Conservation (phyloP, 108 stramenopile species). For the Cyclostephanos invisitatus region DNA sequence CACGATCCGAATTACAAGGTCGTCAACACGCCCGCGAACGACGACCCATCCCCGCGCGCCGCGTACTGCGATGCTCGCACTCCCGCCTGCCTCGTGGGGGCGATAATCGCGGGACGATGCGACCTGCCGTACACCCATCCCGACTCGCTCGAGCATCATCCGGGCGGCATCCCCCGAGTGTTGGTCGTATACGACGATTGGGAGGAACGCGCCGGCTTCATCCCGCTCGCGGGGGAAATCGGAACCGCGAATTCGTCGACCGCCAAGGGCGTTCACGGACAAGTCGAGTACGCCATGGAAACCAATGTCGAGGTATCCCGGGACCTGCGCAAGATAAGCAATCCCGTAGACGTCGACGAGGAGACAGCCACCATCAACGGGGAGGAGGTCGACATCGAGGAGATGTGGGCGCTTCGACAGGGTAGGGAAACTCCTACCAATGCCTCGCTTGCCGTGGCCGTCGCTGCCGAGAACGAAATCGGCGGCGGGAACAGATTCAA, state of each 20-base stretch:
- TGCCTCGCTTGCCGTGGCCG: not conserved
- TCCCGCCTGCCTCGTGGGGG: constrained; percentile 23
- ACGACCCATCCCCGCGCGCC: not conserved
- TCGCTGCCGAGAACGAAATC: not conserved
- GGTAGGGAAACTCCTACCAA: not conserved
- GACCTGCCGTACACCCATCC: not conserved
- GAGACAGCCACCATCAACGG: constrained; percentile 8
- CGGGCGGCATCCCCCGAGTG: constrained; percentile 29
- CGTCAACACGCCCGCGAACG: constrained; percentile 7
- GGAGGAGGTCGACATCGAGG: constrained; percentile 14
- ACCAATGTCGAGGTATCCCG: constrained; percentile 4
- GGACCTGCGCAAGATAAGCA: not conserved
- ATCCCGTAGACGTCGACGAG: constrained; percentile 38
- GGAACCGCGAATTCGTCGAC: not conserved
- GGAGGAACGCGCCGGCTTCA: constrained; percentile 46
- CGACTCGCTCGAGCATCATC: constrained; percentile 5
- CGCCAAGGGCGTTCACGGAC: not conserved
- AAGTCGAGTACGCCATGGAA: not conserved
- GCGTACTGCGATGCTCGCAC: constrained; percentile 13
- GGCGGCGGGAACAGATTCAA: not conserved
- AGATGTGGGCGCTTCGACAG: not conserved
- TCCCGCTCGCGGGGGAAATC: not conserved
- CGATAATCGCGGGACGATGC: constrained; percentile 26
- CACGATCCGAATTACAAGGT: constrained; percentile 34
- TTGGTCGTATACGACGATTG: constrained; percentile 35